These are phyloP conservation scores for Metschnikowia matae DNA, from an alignment of 805 yeast species.

Conservation along the genomic window DNA sequence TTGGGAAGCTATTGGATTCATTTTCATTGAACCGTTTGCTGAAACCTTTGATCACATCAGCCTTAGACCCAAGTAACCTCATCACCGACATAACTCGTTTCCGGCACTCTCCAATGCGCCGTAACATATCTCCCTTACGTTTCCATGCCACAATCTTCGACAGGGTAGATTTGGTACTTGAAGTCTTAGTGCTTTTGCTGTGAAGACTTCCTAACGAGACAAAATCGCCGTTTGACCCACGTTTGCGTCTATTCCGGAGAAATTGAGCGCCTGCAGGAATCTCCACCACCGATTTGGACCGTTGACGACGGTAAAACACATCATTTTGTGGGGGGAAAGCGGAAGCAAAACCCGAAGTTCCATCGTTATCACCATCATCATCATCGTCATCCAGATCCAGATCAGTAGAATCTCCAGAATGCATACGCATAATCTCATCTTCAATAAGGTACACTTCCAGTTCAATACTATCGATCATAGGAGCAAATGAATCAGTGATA, in stretches of 20 bases:
- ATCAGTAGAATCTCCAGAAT: constrained; percentile 55
- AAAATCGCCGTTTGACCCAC: constrained; percentile 14
- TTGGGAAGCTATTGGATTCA: constrained; percentile 7
- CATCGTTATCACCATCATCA: constrained; percentile 22
- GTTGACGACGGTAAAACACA: constrained; percentile 30
- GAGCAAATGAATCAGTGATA: constrained; percentile 95
- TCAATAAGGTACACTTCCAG: constrained; percentile 94
- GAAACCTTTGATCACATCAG: constrained; percentile 96
- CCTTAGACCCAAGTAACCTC: constrained; percentile 83
- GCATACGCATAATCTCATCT: constrained; percentile 84
- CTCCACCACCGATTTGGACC: constrained; percentile 40
- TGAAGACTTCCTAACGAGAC: constrained; percentile 10
- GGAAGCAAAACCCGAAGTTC: constrained; percentile 24
- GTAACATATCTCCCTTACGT: constrained; percentile 88
- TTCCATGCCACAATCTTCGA: constrained; percentile 65
- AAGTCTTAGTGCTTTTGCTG: constrained; percentile 4
- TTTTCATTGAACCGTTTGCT: constrained; percentile 84
- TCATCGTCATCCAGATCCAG: constrained; percentile 37
- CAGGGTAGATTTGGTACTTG: constrained; percentile 40
- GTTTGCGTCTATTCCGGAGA: constrained; percentile 9
- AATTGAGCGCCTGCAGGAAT: constrained; percentile 6
- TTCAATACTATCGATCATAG: constrained; percentile 91
- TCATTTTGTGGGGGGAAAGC: constrained; percentile 17
- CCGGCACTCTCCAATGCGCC: constrained; percentile 93
- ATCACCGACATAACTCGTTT: constrained; percentile 89